These are phyloP conservation scores for Calonectria crousiana DNA, from an alignment of 2,329 filamentous ascomycete species.

Conservation along the genomic window DNA sequence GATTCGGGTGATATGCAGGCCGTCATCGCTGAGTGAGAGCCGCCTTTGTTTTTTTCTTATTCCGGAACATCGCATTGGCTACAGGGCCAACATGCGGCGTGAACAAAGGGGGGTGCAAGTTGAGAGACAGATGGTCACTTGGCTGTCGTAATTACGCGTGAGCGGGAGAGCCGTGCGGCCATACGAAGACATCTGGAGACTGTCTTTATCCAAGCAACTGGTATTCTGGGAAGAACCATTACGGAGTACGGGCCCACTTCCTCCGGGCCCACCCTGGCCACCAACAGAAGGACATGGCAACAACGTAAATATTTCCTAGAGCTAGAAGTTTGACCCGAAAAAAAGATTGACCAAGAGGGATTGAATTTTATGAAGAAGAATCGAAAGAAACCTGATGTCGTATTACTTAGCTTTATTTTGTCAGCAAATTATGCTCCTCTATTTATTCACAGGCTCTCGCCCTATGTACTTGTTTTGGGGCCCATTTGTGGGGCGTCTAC, in stretches of 20 bases:
- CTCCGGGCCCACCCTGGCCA: not conserved
- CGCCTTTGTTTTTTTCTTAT: not conserved
- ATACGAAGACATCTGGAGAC: slow-evolving; percentile 4
- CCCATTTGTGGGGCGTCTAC: not conserved
- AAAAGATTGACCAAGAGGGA: not conserved
- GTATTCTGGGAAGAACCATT: slow-evolving; percentile 9
- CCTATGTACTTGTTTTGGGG: not conserved
- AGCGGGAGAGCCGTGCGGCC: not conserved
- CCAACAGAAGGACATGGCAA: not conserved
- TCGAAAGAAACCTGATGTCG: not conserved
- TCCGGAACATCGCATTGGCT: not conserved
- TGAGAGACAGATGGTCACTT: not conserved
- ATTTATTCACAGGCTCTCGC: not conserved
- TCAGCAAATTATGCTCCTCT: not conserved
- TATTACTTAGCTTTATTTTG: not conserved
- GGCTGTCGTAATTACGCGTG: slow-evolving; percentile 10
- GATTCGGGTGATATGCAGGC: slow-evolving; percentile 16
- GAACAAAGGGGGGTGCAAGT: slow-evolving; percentile 1
- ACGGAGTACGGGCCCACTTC: slow-evolving; percentile 11
- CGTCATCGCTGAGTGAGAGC: not conserved
- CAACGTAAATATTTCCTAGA: not conserved
- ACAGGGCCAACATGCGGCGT: not conserved
- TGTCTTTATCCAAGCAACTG: not conserved
- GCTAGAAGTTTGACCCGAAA: not conserved
- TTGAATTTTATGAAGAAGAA: not conserved